Percentiles rank a stretch among this genome's conserved stretches.
These are phyloP conservation scores for Ogataea zsoltii DNA, from an alignment of 805 yeast genomes.

Conservation along the genomic window DNA sequence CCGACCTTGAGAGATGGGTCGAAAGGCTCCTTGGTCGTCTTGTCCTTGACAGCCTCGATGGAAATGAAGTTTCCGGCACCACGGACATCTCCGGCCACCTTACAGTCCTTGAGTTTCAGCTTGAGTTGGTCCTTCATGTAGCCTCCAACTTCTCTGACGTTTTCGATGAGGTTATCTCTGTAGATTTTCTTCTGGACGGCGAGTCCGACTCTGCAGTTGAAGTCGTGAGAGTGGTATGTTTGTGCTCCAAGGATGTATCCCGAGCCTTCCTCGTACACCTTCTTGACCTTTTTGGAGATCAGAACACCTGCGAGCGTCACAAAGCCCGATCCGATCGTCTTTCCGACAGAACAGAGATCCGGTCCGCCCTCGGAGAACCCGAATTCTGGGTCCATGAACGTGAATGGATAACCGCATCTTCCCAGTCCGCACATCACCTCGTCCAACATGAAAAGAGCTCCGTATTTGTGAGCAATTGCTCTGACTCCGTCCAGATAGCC, in stretches of 20 bases:
- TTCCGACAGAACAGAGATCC: constrained; percentile 50
- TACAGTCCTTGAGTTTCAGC: constrained; percentile 35
- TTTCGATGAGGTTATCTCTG: constrained; percentile 37
- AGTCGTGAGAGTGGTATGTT: constrained; percentile 51
- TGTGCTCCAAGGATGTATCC: constrained; percentile 47
- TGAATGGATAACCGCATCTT: constrained; percentile 42
- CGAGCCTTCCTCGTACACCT: constrained; percentile 41
- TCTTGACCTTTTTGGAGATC: constrained; percentile 41
- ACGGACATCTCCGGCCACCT: constrained; percentile 57
- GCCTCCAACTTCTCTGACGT: constrained; percentile 45
- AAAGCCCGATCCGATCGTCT: constrained; percentile 50
- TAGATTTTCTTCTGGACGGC: constrained; percentile 46
- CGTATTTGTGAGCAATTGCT: constrained; percentile 52
- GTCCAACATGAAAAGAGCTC: constrained; percentile 49
- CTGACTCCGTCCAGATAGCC: constrained; percentile 49
- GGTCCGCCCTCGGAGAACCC: constrained; percentile 44
- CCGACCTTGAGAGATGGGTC: constrained; percentile 39
- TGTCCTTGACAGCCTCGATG: constrained; percentile 56
- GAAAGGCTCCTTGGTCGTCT: constrained; percentile 50
- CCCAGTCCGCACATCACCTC: constrained; percentile 63
- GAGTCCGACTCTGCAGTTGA: constrained; percentile 47
- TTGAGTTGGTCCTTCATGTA: constrained; percentile 41
- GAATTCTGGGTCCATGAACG: constrained; percentile 49
- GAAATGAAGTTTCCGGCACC: constrained; percentile 65
- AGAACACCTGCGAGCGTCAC: constrained; percentile 50